phyloP scores from a whole-genome alignment of 2,329 filamentous ascomycete genomes.

The Blumeriella jaapii region DNA sequence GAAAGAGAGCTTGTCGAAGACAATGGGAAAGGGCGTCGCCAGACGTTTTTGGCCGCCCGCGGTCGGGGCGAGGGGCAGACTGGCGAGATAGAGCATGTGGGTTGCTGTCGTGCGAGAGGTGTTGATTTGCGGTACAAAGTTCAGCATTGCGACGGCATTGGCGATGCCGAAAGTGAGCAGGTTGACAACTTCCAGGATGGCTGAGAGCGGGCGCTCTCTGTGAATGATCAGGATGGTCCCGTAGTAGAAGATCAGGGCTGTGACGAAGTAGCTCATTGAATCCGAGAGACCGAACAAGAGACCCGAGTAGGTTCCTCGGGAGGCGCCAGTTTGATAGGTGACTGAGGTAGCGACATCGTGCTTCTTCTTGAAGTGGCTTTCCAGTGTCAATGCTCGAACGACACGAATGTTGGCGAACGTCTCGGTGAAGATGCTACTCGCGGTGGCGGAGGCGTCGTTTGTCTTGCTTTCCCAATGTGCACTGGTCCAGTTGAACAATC shows the following conservation, averaged over 20 bases:
- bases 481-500: slow-evolving; percentile 52
- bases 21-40: slow-evolving; percentile 32
- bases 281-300: slow-evolving; percentile 70
- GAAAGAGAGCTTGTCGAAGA: slow-evolving; percentile 53
- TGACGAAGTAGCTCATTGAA: slow-evolving; percentile 57
- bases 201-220: slow-evolving; percentile 38
- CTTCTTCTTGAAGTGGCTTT: slow-evolving; percentile 56
- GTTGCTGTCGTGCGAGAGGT: slow-evolving; percentile 61
- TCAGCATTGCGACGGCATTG: slow-evolving; percentile 57
- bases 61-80: slow-evolving; percentile 35
- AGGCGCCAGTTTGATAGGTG: slow-evolving; percentile 50
- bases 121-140: slow-evolving; percentile 70
- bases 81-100: slow-evolving; percentile 58
- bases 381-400: slow-evolving; percentile 63
- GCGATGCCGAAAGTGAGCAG: slow-evolving; percentile 75
- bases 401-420: slow-evolving; percentile 70
- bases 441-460: slow-evolving; percentile 48
- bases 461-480: slow-evolving; percentile 61
- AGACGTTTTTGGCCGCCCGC: slow-evolving; percentile 38
- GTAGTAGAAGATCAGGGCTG: slow-evolving; percentile 76
- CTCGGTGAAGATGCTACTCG: slow-evolving; percentile 57
- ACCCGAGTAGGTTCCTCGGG: slow-evolving; percentile 55
- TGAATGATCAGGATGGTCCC: slow-evolving; percentile 52
- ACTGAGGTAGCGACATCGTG: slow-evolving; percentile 40
- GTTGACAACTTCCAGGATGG: slow-evolving; percentile 65